These are phyloP conservation scores for Suhomyces emberorum DNA, from an alignment of 805 yeast species.

Conservation along the genomic window DNA sequence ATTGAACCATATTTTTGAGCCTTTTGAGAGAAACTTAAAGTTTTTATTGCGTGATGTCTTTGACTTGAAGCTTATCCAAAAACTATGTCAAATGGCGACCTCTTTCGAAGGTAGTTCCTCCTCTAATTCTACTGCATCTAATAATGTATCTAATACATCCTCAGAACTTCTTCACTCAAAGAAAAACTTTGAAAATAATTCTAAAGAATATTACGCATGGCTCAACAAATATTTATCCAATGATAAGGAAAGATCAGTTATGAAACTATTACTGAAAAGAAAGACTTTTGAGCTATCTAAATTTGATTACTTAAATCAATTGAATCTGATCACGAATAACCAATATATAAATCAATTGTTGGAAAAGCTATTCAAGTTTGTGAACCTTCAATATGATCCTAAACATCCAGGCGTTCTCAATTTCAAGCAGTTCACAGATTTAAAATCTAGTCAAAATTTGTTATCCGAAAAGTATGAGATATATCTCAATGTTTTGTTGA, in stretches of 20 bases:
- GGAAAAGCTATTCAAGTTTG: conserved; percentile 36
- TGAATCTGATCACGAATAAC: conserved; percentile 36
- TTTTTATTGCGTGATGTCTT: conserved; percentile 29
- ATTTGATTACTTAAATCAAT: conserved; percentile 43
- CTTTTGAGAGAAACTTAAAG: conserved; percentile 29
- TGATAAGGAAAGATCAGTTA: conserved; percentile 42
- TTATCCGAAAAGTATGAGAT: conserved; percentile 23
- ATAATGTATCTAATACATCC: conserved; percentile 3
- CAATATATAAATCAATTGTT: conserved; percentile 38
- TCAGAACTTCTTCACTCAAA: conserved; percentile 24
- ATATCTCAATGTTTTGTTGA: conserved; percentile 31
- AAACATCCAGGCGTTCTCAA: conserved; percentile 13
- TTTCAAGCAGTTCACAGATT: conserved; percentile 13
- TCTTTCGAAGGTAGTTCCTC: background rate
- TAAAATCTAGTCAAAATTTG: conserved; percentile 14
- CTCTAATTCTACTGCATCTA: conserved; percentile 1
- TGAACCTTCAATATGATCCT: conserved; percentile 16
- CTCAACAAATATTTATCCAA: conserved; percentile 41
- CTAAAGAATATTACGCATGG: conserved; percentile 44
- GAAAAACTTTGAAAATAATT: conserved; percentile 36
- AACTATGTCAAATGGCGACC: conserved; percentile 15
- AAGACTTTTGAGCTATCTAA: conserved; percentile 42
- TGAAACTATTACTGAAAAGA: conserved; percentile 33
- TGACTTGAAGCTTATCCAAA: conserved; percentile 24
- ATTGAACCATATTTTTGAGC: conserved; percentile 26